Evolutionary conservation across 805 yeast genomes (phyloP).

Genomic region (Debaryomyces castellii): DNA sequence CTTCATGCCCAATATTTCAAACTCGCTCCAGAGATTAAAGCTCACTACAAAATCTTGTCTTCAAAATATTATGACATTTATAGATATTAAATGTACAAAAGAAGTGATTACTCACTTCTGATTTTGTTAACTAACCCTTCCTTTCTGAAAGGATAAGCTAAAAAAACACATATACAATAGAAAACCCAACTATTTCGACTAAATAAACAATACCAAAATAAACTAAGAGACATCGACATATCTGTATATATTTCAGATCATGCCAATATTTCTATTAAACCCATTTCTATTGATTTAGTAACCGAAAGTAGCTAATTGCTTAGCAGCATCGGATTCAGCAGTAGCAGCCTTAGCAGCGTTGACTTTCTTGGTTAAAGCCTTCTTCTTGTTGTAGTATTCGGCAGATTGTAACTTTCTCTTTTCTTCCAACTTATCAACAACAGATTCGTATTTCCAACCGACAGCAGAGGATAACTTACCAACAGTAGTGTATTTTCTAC

Average conservation of each 20-base stretch:
- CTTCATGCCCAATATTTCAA: too few species aligned
- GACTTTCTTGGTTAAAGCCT: constrained; percentile 91
- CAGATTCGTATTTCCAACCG: constrained; percentile 99
- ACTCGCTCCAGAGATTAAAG: too few species aligned
- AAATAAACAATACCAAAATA: constrained; percentile 2
- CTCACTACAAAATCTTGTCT: neutral
- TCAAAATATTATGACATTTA: constrained; percentile 3
- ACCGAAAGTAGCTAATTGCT: constrained; percentile 95
- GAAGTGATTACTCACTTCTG: constrained; percentile 2
- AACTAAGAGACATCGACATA: neutral
- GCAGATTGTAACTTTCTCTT: constrained; percentile 99
- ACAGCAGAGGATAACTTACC: constrained; percentile 95
- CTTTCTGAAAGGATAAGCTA: neutral
- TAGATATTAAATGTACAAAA: constrained; percentile 3
- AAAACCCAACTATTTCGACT: constrained; percentile 4
- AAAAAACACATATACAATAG: constrained; percentile 3
- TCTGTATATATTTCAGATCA: neutral
- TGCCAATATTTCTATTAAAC: neutral
- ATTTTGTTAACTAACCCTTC: constrained; percentile 1
- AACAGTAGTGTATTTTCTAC: constrained; percentile 99
- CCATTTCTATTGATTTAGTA: constrained; percentile 55
- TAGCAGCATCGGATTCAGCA: constrained; percentile 87
- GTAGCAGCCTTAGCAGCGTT: constrained; percentile 81
- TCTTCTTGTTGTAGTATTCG: constrained; percentile 99
- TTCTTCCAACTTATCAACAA: constrained; percentile 96